phyloP scores from a whole-genome alignment of 148 eudicot species.

The Rhododendron kiyosumense region DNA sequence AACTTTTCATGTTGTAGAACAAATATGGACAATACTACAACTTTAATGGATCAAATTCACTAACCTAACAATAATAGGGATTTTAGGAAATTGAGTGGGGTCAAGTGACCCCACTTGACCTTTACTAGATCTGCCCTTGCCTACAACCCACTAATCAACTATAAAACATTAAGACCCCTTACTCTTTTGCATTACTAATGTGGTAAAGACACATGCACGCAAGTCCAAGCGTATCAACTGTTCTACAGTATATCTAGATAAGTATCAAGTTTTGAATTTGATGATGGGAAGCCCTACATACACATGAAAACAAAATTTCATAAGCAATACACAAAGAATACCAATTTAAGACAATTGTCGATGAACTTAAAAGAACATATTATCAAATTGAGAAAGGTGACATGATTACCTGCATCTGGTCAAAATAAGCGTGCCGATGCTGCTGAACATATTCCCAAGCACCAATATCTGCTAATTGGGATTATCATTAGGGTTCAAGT shows the following conservation, averaged over 20 bases:
- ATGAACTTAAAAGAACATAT: background rate
- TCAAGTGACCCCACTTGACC: too few species aligned
- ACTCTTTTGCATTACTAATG: background rate
- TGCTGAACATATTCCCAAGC: conserved; percentile 89
- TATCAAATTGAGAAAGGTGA: background rate
- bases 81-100: too few species aligned
- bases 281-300: background rate
- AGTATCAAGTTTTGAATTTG: background rate
- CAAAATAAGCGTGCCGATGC: conserved; percentile 93
- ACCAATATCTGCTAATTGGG: conserved; percentile 59
- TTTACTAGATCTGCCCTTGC: background rate
- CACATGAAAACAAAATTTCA: background rate
- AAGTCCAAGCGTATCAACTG: background rate
- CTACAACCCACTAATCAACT: background rate
- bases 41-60: too few species aligned
- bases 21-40: too few species aligned
- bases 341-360: too few species aligned
- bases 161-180: background rate
- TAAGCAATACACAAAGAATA: background rate
- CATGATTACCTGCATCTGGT: conserved; percentile 76
- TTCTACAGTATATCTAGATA: background rate
- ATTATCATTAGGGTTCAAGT: background rate
- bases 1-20: too few species aligned
- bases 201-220: background rate
- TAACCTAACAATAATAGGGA: too few species aligned